Evolutionary conservation across 2,329 filamentous ascomycete species (phyloP), one percentile per base, ranked within the genome.

Genomic region (Apiospora arundinis): DNA sequence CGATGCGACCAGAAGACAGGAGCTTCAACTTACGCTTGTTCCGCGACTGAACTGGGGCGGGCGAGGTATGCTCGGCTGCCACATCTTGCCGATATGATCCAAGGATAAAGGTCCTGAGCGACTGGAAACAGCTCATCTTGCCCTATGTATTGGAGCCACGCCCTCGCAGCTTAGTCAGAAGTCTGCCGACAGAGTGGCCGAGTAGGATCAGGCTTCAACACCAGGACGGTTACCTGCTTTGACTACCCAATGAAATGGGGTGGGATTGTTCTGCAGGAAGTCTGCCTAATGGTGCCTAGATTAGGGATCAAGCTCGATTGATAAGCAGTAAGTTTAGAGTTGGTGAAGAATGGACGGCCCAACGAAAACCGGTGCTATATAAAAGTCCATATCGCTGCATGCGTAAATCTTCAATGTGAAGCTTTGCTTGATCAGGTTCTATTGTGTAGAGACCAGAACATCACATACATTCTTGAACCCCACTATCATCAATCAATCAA

Each of bases 21-120:
- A 94, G 74, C 81, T 96, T 71, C 87, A 91, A 71, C 82, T 98
- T 77, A 91, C 89, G 74, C 83, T 99, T 74, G 93, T 87, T 67
- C 95, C 95, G 69, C 88, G 90, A 76, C 89, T 90, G 63, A 87
- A 95, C 79, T 99, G 96, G 95, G 95, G 95, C 75, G 96, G 96
- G 42, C 88, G 94, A 81, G 96, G 95, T 16, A 84, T 97, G 80
- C 84, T 99, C 77, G 95, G 95, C 70, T 99, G 95, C 81, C 95
- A 98, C 83, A 89, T 98, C 74, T 83, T 97, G 75, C 94, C 94
- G 37, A 76, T 97, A 71, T 97, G 85, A 88, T 42, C n/a, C 63
- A 42, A 16, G 42, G 42, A 45, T 16, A 16, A 16, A 45, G 42
- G 52, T 60, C 23, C 21, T 18, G 21, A 40, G 68, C 12, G 63